Conservation (phyloP, 306 rosid genomes). For the Casuarina glauca region DNA sequence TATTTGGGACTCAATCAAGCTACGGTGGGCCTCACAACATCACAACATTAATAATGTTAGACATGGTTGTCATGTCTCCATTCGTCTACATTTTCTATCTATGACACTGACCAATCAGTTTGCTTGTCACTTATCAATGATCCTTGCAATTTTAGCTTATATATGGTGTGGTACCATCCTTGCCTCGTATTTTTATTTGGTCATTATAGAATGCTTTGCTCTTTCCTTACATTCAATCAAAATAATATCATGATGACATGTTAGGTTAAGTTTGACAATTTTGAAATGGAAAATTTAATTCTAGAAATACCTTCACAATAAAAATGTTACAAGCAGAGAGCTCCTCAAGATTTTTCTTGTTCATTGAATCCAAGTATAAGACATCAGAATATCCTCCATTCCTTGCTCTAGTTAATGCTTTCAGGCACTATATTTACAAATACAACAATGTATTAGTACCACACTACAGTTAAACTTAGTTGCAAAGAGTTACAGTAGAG, state of each 20-base stretch:
- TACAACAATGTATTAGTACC: too few relatives aligned
- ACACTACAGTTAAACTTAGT: too few relatives aligned
- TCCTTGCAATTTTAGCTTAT: neutral
- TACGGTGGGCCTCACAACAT: too few relatives aligned
- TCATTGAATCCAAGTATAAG: conserved; percentile 63
- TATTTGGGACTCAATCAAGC: too few relatives aligned
- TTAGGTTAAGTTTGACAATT: neutral
- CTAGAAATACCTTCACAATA: conserved; percentile 59
- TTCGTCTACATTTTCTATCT: neutral
- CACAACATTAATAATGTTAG: too few relatives aligned
- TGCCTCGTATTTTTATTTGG: neutral
- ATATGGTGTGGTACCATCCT: neutral
- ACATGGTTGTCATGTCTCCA: neutral
- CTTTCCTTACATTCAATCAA: neutral
- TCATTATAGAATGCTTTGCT: neutral
- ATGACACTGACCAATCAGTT: neutral
- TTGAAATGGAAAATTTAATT: neutral
- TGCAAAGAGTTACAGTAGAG: neutral
- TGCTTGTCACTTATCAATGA: neutral
- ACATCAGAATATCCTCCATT: conserved; percentile 84
- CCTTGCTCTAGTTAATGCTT: conserved; percentile 69
- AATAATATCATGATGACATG: neutral
- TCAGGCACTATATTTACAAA: conserved; percentile 53
- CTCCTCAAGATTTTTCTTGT: conserved; percentile 75
- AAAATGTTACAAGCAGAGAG: conserved; percentile 90